phyloP scores from a whole-genome alignment of 208 protist genomes.

The Leishmania guyanensis region DNA sequence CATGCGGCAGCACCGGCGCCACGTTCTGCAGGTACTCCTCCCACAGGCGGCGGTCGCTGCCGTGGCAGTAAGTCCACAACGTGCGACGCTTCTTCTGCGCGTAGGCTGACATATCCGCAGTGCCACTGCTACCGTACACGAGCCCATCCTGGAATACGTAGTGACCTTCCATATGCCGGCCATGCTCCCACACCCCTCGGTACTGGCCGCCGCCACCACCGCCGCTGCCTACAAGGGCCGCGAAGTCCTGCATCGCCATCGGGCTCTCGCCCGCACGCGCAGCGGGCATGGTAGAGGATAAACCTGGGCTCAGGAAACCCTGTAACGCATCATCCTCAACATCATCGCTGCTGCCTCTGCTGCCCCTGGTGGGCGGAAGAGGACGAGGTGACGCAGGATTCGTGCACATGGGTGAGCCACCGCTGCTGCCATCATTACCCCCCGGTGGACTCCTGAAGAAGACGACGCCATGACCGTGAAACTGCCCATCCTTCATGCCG shows the following conservation, averaged over 20 bases:
- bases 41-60: slow-evolving; percentile 84
- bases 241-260: not conserved
- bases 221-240: not conserved
- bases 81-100: slow-evolving; percentile 11
- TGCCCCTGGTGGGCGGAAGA: not conserved
- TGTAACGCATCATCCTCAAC: slow-evolving; percentile 2
- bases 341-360: not conserved
- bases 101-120: slow-evolving; percentile 7
- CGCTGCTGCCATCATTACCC: not conserved
- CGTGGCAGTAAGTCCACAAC: slow-evolving; percentile 85
- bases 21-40: slow-evolving; percentile 83
- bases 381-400: not conserved
- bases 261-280: not conserved
- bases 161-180: slow-evolving; percentile 57
- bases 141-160: slow-evolving; percentile 90
- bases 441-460: slow-evolving; percentile 50
- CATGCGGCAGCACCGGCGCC: slow-evolving; percentile 70
- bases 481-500: slow-evolving; percentile 72
- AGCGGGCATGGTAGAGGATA: not conserved
- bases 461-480: slow-evolving; percentile 83
- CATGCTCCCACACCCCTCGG: slow-evolving; percentile 82
- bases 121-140: slow-evolving; percentile 45
- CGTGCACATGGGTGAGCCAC: not conserved
- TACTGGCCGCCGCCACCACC: slow-evolving; percentile 74
- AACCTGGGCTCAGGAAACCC: slow-evolving; percentile 15